Evolutionary conservation across 2,329 filamentous ascomycete species (phyloP).

Genomic region (Aspergillus ustus): DNA sequence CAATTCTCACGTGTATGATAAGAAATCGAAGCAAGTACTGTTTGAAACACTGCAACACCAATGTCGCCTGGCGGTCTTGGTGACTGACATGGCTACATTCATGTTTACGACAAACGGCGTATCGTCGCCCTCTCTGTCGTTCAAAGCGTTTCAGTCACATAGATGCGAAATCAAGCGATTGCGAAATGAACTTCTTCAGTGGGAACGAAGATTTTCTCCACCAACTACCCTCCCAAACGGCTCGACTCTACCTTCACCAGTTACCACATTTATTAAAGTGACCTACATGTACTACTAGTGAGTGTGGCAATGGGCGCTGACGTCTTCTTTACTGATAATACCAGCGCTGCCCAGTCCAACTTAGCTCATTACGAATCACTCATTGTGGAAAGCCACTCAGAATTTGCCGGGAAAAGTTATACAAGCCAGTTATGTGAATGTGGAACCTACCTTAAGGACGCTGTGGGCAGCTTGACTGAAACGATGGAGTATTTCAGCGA

Average conservation of each 20-base stretch:
- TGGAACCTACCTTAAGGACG: slow-evolving; percentile 7
- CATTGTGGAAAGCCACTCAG: slow-evolving; percentile 11
- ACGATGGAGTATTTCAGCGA: slow-evolving; percentile 13
- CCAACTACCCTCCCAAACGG: neutral
- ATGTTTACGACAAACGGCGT: slow-evolving; percentile 12
- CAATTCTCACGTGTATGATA: slow-evolving; percentile 11
- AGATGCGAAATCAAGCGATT: slow-evolving; percentile 6
- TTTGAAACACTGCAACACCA: slow-evolving; percentile 12
- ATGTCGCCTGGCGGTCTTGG: slow-evolving; percentile 14
- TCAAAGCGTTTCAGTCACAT: slow-evolving; percentile 9
- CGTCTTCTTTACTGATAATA: neutral
- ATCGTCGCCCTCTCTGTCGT: slow-evolving; percentile 9
- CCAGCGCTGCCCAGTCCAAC: slow-evolving; percentile 4
- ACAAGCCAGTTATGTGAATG: slow-evolving; percentile 7
- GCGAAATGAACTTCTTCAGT: slow-evolving; percentile 6
- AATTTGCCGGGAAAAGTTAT: slow-evolving; percentile 12
- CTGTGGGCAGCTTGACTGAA: slow-evolving; percentile 5
- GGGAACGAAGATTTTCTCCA: slow-evolving; percentile 5
- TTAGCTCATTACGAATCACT: slow-evolving; percentile 13
- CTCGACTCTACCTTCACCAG: neutral
- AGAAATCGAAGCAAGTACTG: neutral
- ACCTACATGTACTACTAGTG: slow-evolving; percentile 16
- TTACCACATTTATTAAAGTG: slow-evolving; percentile 10
- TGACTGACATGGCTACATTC: slow-evolving; percentile 13
- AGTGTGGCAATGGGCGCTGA: neutral